Evolutionary conservation across 768 basidiomycete genomes (phyloP).

Genomic region (Phlebiopsis flavidoalba): DNA sequence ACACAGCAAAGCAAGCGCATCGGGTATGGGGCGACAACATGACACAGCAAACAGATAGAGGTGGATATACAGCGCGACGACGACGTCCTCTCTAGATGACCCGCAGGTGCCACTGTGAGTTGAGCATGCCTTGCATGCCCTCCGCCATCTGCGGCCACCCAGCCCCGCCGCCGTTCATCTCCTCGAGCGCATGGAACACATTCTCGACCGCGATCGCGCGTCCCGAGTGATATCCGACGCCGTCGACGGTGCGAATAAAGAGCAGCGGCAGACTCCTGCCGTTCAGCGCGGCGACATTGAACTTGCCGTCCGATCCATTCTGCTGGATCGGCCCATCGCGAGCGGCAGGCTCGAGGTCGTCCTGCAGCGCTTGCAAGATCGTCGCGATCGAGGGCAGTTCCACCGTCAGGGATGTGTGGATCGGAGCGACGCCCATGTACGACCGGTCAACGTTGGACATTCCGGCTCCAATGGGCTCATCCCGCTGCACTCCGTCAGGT

Average conservation of each 20-base stretch:
- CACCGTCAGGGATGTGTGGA: conserved; percentile 81
- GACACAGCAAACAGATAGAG: neutral
- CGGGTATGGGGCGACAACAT: conserved; percentile 2
- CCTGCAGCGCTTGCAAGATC: conserved; percentile 74
- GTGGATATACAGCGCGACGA: conserved; percentile 1
- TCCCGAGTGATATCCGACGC: conserved; percentile 88
- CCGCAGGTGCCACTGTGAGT: conserved; percentile 71
- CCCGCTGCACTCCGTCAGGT: conserved; percentile 8
- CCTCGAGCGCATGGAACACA: conserved; percentile 68
- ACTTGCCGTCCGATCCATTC: conserved; percentile 10
- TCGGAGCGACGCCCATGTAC: conserved; percentile 45
- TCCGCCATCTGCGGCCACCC: neutral
- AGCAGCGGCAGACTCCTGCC: conserved; percentile 72
- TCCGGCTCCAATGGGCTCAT: conserved; percentile 4
- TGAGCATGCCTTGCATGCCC: conserved; percentile 33
- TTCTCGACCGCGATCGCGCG: conserved; percentile 81
- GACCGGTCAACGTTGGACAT: neutral
- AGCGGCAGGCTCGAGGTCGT: conserved; percentile 50
- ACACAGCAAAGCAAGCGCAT: neutral
- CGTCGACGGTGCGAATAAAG: conserved; percentile 77
- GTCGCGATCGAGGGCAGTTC: conserved; percentile 77
- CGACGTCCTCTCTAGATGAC: conserved; percentile 47
- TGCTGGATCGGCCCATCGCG: conserved; percentile 27
- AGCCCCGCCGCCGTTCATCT: conserved; percentile 41
- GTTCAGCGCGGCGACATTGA: conserved; percentile 43